These are phyloP conservation scores for Purpureocillium takamizusanense DNA, from an alignment of 2,329 filamentous ascomycete species.

Conservation along the genomic window DNA sequence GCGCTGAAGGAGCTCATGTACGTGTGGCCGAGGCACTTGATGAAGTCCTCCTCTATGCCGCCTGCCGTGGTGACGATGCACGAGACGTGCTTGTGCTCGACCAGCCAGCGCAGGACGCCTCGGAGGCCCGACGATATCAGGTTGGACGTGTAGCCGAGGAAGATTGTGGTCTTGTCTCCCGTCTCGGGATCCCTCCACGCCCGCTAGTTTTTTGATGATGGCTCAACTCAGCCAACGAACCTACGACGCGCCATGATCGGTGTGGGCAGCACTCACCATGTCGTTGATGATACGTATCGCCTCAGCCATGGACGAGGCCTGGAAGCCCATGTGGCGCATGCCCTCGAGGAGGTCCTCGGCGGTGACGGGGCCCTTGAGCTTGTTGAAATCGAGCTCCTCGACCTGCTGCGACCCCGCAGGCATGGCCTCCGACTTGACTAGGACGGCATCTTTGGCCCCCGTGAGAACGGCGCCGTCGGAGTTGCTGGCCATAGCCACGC, in stretches of 20 bases:
- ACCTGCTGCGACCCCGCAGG: slow-evolving; percentile 73
- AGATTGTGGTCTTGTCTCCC: slow-evolving; percentile 77
- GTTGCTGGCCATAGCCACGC: too few species aligned
- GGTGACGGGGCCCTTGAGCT: slow-evolving; percentile 68
- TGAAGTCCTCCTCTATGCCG: slow-evolving; percentile 93
- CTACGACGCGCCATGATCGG: too few species aligned
- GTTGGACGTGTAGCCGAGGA: slow-evolving; percentile 95
- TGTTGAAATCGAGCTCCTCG: slow-evolving; percentile 86
- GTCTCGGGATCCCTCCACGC: slow-evolving; percentile 75
- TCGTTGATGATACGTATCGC: slow-evolving; percentile 88
- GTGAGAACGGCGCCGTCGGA: slow-evolving; percentile 40
- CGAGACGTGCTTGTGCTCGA: slow-evolving; percentile 85
- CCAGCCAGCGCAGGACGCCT: slow-evolving; percentile 84
- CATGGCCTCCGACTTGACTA: slow-evolving; percentile 76
- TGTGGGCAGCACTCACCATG: slow-evolving; percentile 79
- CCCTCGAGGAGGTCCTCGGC: slow-evolving; percentile 74
- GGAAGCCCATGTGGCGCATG: slow-evolving; percentile 78
- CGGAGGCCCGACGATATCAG: slow-evolving; percentile 92
- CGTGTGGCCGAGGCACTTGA: slow-evolving; percentile 92
- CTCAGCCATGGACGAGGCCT: slow-evolving; percentile 65
- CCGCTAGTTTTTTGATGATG: slow-evolving; percentile 42
- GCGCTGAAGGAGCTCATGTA: slow-evolving; percentile 84
- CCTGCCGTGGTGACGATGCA: slow-evolving; percentile 93
- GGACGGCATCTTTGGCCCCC: slow-evolving; percentile 67
- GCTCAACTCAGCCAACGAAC: too few species aligned